Conservation (phyloP, 2,329 filamentous ascomycete genomes). For the Pseudogymnoascus sp. region DNA sequence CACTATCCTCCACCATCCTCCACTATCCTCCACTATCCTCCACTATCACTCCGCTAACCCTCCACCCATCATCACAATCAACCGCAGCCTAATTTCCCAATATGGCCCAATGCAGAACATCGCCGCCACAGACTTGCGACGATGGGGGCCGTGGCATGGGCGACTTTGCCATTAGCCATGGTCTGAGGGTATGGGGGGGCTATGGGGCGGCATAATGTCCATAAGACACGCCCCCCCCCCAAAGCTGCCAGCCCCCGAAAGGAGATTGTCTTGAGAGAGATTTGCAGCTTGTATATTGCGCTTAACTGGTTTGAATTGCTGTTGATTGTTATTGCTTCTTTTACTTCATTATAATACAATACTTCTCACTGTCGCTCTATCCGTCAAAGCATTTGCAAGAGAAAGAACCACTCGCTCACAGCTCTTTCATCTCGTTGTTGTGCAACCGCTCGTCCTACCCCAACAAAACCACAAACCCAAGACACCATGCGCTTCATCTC, state of each 20-base stretch:
- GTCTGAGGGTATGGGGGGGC: background rate
- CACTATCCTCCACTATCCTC: background rate
- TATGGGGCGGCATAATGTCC: background rate
- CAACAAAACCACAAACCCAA: background rate
- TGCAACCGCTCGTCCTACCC: background rate
- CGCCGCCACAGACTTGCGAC: background rate
- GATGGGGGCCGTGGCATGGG: background rate
- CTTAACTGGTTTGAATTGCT: background rate
- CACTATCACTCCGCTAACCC: background rate
- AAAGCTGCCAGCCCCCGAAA: background rate
- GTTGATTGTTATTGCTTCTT: background rate
- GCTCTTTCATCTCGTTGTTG: background rate
- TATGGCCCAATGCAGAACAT: constrained; percentile 2
- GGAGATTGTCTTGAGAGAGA: background rate
- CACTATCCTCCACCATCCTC: background rate
- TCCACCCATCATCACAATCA: background rate
- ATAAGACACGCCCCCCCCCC: background rate
- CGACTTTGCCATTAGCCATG: background rate
- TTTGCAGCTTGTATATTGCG: background rate
- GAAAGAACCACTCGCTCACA: background rate
- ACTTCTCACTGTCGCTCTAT: background rate
- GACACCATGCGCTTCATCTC: constrained; percentile 20
- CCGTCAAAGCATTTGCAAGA: background rate
- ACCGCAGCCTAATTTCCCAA: background rate
- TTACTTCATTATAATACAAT: background rate